Base-by-base conservation (phyloP, 2,329 filamentous ascomycete genomes). In the Aureobasidium sp. region DNA sequence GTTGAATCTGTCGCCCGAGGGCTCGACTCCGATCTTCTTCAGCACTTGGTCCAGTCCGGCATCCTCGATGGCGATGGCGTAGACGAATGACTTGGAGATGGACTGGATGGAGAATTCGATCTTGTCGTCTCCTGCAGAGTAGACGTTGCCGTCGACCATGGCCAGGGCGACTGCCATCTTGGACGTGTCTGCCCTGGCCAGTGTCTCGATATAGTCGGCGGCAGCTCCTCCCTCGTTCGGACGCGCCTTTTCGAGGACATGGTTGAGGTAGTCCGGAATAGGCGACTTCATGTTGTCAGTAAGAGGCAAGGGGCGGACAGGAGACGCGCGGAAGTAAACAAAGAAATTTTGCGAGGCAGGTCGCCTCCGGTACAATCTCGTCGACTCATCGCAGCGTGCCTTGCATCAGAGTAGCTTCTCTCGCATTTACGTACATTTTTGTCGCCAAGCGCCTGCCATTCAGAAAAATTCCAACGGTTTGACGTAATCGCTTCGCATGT, bases 31-130 rank as follows among this genome's bases (percentile, higher is more conserved):
- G 20, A 77, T 76, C 62, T 75, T 76, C 60, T 73, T 68, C 47
- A 76, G 58, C 0, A 77, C 75, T n/a, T 63, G 64, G 0, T 68
- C 63, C 20, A 77, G 62, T 0, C 75, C 75, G 0, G 69, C 67
- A 55, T 77, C 75, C 52, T 75, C 73, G 39, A 77, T 77, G 11
- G 75, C 75, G 4, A 77, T 64, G 1, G 75, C 74, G 63, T 77
- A 77, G 31, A 76, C 74, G 56, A 77, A 76, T 1, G 74, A 69
- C 48, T 77, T 77, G 14, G 75, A 75, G 56, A 77, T 77, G 66
- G 74, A 76, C 60, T 77, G 74, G 37, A 77, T 77, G 1, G 75
- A 76, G 61, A 76, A 76, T 60, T 77, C 75, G 49, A 75, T 64
- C 11, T 67, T 60, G 51, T 77, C 75, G 63, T 77, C 75, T 3